Evolutionary conservation across 2,329 filamentous ascomycete species (phyloP).

Genomic region (Curvularia verruculosa): DNA sequence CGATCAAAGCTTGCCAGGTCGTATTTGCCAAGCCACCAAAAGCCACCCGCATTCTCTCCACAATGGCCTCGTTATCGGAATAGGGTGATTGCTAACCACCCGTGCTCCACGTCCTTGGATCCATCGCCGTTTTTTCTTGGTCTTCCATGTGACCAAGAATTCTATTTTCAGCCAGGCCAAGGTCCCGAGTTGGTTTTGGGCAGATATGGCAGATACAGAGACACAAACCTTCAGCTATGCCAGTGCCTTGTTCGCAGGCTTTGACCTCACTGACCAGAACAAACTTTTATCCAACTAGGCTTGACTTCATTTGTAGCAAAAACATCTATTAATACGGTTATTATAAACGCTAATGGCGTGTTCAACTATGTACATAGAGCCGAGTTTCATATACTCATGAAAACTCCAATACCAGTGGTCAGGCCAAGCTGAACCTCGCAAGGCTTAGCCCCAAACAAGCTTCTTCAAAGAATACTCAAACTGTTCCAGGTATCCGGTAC

Average conservation of each 20-base stretch:
- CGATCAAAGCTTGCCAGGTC: constrained; percentile 4
- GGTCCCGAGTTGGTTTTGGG: neutral
- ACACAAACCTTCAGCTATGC: neutral
- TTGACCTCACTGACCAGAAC: neutral
- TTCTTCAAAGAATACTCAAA: constrained; percentile 91
- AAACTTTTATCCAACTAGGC: too few relatives aligned
- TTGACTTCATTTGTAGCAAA: too few relatives aligned
- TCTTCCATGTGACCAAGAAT: neutral
- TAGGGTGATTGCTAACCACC: too few relatives aligned
- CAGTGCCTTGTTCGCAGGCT: neutral
- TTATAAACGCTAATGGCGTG: too few relatives aligned
- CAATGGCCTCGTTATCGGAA: neutral
- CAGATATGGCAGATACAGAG: neutral
- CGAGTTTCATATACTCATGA: too few relatives aligned
- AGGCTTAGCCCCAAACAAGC: constrained; percentile 77
- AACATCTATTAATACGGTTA: too few relatives aligned
- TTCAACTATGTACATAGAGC: too few relatives aligned
- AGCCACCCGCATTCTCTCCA: constrained; percentile 7
- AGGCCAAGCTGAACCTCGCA: too few relatives aligned
- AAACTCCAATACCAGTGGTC: too few relatives aligned
- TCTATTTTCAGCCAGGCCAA: neutral
- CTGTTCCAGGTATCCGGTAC: constrained; percentile 84
- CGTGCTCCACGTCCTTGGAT: neutral
- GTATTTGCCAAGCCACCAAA: too few relatives aligned
- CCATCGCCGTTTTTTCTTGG: neutral